Conservation (phyloP, 2,329 filamentous ascomycete genomes). For the Diaporthe citriasiana region DNA sequence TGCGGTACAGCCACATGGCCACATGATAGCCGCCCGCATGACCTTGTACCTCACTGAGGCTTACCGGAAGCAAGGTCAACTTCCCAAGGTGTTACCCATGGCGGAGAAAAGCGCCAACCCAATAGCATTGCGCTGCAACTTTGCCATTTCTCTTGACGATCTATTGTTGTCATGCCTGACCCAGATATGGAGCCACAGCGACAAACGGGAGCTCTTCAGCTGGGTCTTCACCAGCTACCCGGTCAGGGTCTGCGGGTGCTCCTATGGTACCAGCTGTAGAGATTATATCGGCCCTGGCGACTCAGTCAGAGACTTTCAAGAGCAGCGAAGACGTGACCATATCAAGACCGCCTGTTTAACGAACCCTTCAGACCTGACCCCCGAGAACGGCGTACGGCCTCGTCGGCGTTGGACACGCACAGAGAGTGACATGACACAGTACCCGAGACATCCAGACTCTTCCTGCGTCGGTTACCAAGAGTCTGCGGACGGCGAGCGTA, state of each 20-base stretch:
- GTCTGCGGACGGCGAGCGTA: not conserved
- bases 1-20: conserved; percentile 12
- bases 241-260: not conserved
- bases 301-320: not conserved
- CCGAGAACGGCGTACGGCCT: conserved; percentile 26
- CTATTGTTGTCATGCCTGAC: conserved; percentile 10
- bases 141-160: conserved; percentile 32
- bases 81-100: not conserved
- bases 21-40: conserved; percentile 38
- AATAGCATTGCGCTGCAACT: conserved; percentile 19
- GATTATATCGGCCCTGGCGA: not conserved
- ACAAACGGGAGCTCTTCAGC: not conserved
- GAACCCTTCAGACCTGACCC: conserved; percentile 15
- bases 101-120: not conserved
- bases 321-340: conserved; percentile 8
- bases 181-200: conserved; percentile 25
- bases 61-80: not conserved
- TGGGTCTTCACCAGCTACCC: conserved; percentile 31
- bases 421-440: conserved; percentile 5
- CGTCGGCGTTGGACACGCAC: conserved; percentile 7
- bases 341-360: conserved; percentile 28
- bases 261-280: not conserved
- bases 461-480: not conserved
- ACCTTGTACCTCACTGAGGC: conserved; percentile 30
- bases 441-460: not conserved